Evolutionary conservation across 1,284 basidiomycete species (phyloP), one percentile per base, ranked within the genome.

Genomic region (Pyrrhoderma lamaoense): DNA sequence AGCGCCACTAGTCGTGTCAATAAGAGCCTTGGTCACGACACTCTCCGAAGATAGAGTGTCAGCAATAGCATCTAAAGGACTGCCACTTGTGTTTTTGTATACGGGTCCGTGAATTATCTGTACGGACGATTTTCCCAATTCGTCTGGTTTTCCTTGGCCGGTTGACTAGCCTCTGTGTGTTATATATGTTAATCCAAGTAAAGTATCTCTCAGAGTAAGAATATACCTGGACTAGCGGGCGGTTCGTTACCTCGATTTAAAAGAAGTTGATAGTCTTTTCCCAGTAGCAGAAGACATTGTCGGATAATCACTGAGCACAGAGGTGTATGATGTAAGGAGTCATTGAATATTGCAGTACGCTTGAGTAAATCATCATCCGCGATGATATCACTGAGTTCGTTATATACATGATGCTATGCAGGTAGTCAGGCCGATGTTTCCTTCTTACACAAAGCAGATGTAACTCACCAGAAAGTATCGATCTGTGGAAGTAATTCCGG

Each of bases 311-410:
- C 71, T 25, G 68, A 70, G 85, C 87, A 90, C 3, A 85, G 62
- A 49, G 68, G 79, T 0, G 82, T 82, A 21, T 70, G 74, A 42
- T 77, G 75, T 58, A 82, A 85, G 61, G 85, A 81, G 59, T 89
- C 85, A 1, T 72, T 73, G 60, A 89, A 89, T 1, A 90, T 64
- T 0, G 75, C 72, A 1, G 73, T 70, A 5, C 86, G 72, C 34
- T 72, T 69, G 0, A 71, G 60, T 11, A 66, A 62, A 0, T 72
- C 73, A 3, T 65, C 55, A 0, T 70, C 64, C 25, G 60, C 60
- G 8, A 64, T 61, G 8, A 66, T 49, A 11, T 57, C 51, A 9
- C 54, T 54, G 9, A 69, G 59, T 48, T 69, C 67, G 44, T 61
- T 52, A 49, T 60, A 63, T 2, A 66, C 66, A 43, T 67, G 65